Evolutionary conservation across 768 basidiomycete genomes (phyloP).

Genomic region (Naganishia vaughanmartiniae): DNA sequence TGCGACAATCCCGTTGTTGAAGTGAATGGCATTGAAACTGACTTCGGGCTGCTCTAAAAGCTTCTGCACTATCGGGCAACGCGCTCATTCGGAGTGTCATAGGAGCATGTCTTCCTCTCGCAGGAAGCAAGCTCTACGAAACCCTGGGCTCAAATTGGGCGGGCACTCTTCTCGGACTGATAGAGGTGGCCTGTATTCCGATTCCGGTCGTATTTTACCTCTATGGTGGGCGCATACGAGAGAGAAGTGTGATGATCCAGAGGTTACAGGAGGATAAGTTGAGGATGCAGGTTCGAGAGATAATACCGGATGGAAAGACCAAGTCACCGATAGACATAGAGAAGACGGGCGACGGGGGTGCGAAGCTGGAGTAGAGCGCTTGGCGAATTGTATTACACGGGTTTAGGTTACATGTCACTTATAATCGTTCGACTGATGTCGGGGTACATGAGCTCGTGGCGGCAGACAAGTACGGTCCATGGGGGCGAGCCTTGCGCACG

Average conservation of each 20-base stretch:
- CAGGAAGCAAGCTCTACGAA: conserved; percentile 39
- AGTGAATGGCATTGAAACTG: no score
- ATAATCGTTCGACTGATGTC: not conserved
- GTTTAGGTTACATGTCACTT: no score
- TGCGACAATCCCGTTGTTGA: conserved; percentile 53
- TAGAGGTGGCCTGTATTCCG: conserved; percentile 38
- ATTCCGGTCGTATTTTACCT: conserved; percentile 39
- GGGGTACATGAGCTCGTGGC: no score
- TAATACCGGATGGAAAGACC: conserved; percentile 2
- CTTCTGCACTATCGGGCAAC: conserved; percentile 58
- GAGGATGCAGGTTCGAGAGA: conserved; percentile 11
- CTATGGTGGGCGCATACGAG: conserved; percentile 35
- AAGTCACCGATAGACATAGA: not conserved
- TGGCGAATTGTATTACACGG: not conserved
- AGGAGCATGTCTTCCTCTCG: conserved; percentile 10
- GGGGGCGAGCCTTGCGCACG: no score
- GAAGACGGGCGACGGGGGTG: not conserved
- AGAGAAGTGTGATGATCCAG: conserved; percentile 24
- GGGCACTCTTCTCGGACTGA: conserved; percentile 36
- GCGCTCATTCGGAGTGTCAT: conserved; percentile 62
- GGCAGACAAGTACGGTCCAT: no score
- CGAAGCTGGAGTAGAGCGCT: not conserved
- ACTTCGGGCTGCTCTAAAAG: no score
- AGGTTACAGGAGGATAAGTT: conserved; percentile 23
- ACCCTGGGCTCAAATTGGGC: conserved; percentile 48